Base-by-base conservation (phyloP, 495 filamentous ascomycete species). In the Penicillium ucsense region DNA sequence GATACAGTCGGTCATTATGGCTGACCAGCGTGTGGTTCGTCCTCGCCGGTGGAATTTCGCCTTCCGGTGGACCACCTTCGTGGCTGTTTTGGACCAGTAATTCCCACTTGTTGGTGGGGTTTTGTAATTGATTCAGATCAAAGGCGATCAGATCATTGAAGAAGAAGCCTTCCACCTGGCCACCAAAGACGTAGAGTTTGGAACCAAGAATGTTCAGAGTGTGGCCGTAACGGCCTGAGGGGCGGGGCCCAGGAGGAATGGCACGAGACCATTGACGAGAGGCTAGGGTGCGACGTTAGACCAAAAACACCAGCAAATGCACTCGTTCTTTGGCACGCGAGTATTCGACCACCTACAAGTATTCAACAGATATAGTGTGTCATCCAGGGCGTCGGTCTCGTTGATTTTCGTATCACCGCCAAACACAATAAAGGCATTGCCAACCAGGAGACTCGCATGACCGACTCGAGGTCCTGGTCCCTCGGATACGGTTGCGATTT, bases 351-450 rank as follows among this genome's bases (percentile, higher is more conserved):
- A 68, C 89, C 65, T 78, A 97, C 94, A 95, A 41, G 94, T 99
- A 73, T 99, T 99, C 35, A 99, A 71, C 20, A 99, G 77, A 65
- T 99, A 99, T 9, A 99, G 68, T 6, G 91, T 96, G 66, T 97
- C 90, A 56, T 99, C 94, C 43, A 99, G 63, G 31, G 85, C 72
- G 65, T 99, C 94, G 5, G 75, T 78, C 51, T 96, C 91, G 51
- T 97, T 89, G 57, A 94, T 82, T 68, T 97, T 97, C 28, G 94
- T 99, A 63, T 99, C 94, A 56, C 94, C 94, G 29, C 94, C 94
- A 63, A 95, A 99, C 9, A 99, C 92, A 54, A 99, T 99, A 59
- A 96, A 99, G 1, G 94, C 94, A 70, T 99, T 99, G 27, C 94
- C 94, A 34, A 97, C 94, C 6, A 99, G 73, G 61, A 99, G 74